Base-by-base conservation (phyloP, 2,329 filamentous ascomycete species). In the Aspergillus pseudoviridinutans region DNA sequence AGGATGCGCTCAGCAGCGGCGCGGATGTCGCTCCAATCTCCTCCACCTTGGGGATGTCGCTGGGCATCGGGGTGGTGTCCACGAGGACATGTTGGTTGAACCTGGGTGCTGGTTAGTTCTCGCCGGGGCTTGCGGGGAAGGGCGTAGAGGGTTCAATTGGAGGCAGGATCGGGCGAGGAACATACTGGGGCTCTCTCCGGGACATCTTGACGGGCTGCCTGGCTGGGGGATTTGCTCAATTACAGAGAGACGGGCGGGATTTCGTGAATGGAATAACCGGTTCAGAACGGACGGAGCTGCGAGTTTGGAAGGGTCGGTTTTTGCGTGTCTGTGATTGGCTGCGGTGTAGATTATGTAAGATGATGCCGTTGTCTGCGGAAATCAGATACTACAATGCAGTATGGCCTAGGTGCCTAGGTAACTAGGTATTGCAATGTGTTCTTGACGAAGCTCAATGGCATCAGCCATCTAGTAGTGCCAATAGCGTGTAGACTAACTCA, bases 11-110 rank as follows among this genome's bases (percentile, higher is more conserved):
- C 59, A 96, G 82, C 49, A 99, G 84, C 55, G 94, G 94, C 42
- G 92, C 94, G 57, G 93, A 97, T 71, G 88, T 96, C 72, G 91
- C 86, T 71, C 94, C 94, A 66, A 99, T 86, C 80, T 99, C 94
- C 77, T 90, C 85, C 76, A 99, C 94, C 74, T 91, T 87, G 71
- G 94, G 94, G 77, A 99, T 92, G 71, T 88, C 84, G 74, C 91
- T 87, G 65, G 94, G 94, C 72, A 99, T 89, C 71, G 94, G 93
- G 67, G 94, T 96, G 72, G 91, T 94, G 84, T 99, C 94, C 82
- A 94, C 85, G 79, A 97, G 90, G 80, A 90, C 84, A 75, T 92
- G 83, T 81, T 96, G 91, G 80, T 91, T 92, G 88, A 97, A 97
- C 77, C 94, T 97, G 78, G 54, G 65, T 59, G 60, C 56, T 53